phyloP scores from a whole-genome alignment of 2,329 filamentous ascomycete genomes.

The Metarhizium robertsii region DNA sequence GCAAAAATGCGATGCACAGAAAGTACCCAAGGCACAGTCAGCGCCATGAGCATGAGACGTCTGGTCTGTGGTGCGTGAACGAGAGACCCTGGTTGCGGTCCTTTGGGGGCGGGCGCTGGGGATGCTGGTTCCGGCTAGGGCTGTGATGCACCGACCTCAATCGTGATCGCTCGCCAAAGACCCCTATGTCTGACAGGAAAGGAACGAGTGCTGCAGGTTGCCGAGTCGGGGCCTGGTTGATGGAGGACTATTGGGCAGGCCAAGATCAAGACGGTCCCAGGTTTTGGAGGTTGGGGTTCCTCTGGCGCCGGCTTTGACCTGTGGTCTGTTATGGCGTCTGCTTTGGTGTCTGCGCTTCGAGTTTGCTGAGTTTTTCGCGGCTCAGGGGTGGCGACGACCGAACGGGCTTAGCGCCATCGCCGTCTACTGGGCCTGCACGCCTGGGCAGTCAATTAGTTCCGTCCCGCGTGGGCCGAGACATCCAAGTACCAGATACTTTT shows the following conservation, averaged over 20 bases:
- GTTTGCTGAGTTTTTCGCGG: not conserved
- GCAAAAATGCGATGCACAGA: not conserved
- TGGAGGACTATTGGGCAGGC: not conserved
- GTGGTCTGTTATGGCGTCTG: not conserved
- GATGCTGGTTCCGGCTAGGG: not conserved
- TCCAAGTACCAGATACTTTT: too few species aligned
- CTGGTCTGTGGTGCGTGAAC: not conserved
- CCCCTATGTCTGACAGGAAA: too few species aligned
- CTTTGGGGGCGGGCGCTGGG: too few species aligned
- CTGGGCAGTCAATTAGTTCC: too few species aligned
- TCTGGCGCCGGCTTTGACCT: too few species aligned
- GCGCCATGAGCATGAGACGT: not conserved
- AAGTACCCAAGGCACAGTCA: not conserved
- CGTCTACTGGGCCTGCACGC: not conserved
- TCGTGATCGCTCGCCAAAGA: too few species aligned
- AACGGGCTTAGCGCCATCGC: not conserved
- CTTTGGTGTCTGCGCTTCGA: not conserved
- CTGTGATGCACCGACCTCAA: too few species aligned
- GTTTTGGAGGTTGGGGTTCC: too few species aligned
- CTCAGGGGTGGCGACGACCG: not conserved
- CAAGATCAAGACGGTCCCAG: too few species aligned
- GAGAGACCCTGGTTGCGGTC: not conserved
- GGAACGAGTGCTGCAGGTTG: not conserved
- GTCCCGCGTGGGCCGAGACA: too few species aligned
- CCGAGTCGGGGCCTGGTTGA: not conserved